Percentiles rank a stretch among this genome's conserved stretches.
Evolutionary conservation across 441 rosid genomes (phyloP).

Genomic region (Adansonia madagascariensis): DNA sequence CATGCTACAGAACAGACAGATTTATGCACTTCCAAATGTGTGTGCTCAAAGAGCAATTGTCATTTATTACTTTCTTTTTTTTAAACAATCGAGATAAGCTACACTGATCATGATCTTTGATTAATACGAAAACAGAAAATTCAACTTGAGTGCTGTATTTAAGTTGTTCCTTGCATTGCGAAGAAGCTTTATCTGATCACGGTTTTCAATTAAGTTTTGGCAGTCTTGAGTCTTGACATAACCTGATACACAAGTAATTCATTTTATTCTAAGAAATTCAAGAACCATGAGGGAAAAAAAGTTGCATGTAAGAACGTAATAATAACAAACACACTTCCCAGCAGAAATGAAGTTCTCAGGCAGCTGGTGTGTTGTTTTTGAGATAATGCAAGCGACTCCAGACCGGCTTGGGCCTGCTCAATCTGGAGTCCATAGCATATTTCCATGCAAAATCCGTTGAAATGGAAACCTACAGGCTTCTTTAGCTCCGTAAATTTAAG

Average conservation of each 20-base stretch:
- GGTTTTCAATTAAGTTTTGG: constrained; percentile 94
- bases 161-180: constrained; percentile 95
- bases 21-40: background rate
- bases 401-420: constrained; percentile 87
- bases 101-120: background rate
- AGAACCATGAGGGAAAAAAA: background rate
- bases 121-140: background rate
- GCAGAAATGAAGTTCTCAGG: constrained; percentile 82
- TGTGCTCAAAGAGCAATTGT: constrained; percentile 8
- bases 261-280: background rate
- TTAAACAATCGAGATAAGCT: constrained; percentile 2
- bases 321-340: constrained; percentile 59
- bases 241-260: constrained; percentile 50
- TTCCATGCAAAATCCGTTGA: background rate
- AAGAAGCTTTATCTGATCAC: constrained; percentile 95
- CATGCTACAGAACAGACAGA: background rate
- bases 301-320: constrained; percentile 12
- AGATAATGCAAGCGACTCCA: constrained; percentile 73
- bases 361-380: constrained; percentile 71
- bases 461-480: constrained; percentile 17
- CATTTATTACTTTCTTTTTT: background rate
- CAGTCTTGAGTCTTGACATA: constrained; percentile 73
- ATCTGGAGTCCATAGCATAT: constrained; percentile 50
- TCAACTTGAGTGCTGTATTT: constrained; percentile 85
- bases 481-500: background rate